phyloP scores from a whole-genome alignment of 306 rosid species.

The Inga laurina region DNA sequence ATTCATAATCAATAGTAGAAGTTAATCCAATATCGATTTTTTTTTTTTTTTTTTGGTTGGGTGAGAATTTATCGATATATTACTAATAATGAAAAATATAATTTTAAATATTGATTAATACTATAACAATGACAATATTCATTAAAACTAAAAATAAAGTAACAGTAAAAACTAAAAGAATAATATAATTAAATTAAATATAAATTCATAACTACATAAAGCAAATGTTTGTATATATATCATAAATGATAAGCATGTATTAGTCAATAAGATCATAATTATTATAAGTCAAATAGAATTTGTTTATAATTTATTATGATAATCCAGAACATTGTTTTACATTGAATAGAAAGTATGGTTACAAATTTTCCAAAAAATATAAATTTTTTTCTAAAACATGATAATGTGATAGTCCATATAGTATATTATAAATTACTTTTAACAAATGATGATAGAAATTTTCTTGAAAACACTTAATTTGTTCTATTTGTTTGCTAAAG shows the following conservation, averaged over 20 bases:
- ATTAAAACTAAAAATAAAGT: background rate
- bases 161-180: background rate
- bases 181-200: background rate
- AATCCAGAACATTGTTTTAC: background rate
- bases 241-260: background rate
- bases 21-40: background rate
- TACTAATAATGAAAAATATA: background rate
- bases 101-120: background rate
- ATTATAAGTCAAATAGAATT: background rate
- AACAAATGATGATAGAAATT: background rate
- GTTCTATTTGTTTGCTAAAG: background rate
- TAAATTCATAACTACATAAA: background rate
- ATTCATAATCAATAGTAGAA: slow-evolving; percentile 3
- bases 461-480: background rate
- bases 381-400: background rate
- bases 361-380: background rate
- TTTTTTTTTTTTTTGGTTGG: background rate
- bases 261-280: background rate
- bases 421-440: background rate
- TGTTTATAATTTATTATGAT: background rate
- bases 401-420: background rate
- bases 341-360: background rate
- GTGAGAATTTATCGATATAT: background rate
- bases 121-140: background rate
- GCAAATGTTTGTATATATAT: background rate